phyloP scores from a whole-genome alignment of 2,329 filamentous ascomycete species.

The Aspergillus persii region DNA sequence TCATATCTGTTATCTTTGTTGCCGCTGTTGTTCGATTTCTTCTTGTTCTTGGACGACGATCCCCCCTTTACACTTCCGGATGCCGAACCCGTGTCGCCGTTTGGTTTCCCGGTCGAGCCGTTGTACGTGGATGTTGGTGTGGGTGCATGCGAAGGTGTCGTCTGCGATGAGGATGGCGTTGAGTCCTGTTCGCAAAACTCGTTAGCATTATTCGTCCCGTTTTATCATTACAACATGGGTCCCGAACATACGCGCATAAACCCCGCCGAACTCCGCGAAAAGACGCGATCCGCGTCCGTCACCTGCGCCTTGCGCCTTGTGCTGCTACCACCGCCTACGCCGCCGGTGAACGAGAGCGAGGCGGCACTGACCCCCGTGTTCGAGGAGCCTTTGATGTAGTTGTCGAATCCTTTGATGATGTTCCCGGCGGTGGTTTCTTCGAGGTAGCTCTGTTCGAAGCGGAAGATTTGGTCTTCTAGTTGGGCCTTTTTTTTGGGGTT shows the following conservation, averaged over 20 bases:
- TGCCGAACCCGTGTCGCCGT: slow-evolving; percentile 25
- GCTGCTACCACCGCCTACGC: slow-evolving; percentile 17
- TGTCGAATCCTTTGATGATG: slow-evolving; percentile 96
- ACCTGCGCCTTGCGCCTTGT: slow-evolving; percentile 45
- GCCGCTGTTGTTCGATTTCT: slow-evolving; percentile 27
- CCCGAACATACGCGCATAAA: slow-evolving; percentile 42
- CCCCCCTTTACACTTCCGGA: slow-evolving; percentile 34
- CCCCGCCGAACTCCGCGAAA: slow-evolving; percentile 49
- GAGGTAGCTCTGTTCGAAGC: slow-evolving; percentile 82
- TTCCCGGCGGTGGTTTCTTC: slow-evolving; percentile 87
- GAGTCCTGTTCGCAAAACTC: slow-evolving; percentile 36
- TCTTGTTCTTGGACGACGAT: slow-evolving; percentile 39
- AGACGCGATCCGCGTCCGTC: slow-evolving; percentile 47
- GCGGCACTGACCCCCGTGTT: slow-evolving; percentile 45
- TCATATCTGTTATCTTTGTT: slow-evolving; percentile 28
- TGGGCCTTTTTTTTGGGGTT: slow-evolving; percentile 41
- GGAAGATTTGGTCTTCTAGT: slow-evolving; percentile 78
- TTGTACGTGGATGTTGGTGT: slow-evolving; percentile 43
- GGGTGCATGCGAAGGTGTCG: slow-evolving; percentile 47
- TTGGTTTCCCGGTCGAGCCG: slow-evolving; percentile 28
- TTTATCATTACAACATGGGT: too few relatives aligned
- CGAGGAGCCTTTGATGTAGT: slow-evolving; percentile 86
- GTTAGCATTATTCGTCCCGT: too few relatives aligned
- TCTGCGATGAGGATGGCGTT: slow-evolving; percentile 44
- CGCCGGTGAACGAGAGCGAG: slow-evolving; percentile 31